Conservation (phyloP, 2,329 filamentous ascomycete genomes). For the Immersiporthe knoxdaviesiana region DNA sequence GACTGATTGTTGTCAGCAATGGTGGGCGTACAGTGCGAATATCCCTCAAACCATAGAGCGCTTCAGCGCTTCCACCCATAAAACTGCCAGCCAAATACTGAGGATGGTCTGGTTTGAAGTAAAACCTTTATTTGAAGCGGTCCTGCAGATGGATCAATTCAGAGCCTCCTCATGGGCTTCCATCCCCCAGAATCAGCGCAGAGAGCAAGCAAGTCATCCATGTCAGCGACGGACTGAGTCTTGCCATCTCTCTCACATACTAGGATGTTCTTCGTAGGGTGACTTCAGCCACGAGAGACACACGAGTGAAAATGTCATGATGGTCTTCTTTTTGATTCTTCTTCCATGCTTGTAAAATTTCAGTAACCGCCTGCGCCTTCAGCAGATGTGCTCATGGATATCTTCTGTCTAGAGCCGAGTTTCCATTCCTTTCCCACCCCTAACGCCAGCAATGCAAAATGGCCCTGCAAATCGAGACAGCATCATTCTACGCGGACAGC, state of each 20-base stretch:
- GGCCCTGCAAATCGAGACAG: neutral
- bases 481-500: conserved; percentile 17
- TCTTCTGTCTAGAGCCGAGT: conserved; percentile 25
- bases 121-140: neutral
- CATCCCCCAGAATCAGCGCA: neutral
- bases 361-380: conserved; percentile 1
- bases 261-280: neutral
- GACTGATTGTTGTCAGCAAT: neutral
- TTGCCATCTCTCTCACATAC: neutral
- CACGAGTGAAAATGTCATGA: too few relatives aligned
- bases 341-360: neutral
- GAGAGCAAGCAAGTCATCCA: neutral
- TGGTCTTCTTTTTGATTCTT: too few relatives aligned
- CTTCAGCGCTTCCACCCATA: neutral
- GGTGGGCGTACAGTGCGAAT: neutral
- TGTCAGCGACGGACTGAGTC: neutral
- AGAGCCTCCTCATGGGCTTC: neutral
- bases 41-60: neutral
- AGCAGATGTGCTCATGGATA: conserved; percentile 17
- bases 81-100: neutral
- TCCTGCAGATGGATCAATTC: too few relatives aligned
- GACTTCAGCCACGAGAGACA: neutral
- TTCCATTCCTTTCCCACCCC: conserved; percentile 11
- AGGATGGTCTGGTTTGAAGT: neutral
- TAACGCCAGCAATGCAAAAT: conserved; percentile 22